Evolutionary conservation across 1,139 yeast genomes (phyloP).

Genomic region (Pneumocystis carinii): DNA sequence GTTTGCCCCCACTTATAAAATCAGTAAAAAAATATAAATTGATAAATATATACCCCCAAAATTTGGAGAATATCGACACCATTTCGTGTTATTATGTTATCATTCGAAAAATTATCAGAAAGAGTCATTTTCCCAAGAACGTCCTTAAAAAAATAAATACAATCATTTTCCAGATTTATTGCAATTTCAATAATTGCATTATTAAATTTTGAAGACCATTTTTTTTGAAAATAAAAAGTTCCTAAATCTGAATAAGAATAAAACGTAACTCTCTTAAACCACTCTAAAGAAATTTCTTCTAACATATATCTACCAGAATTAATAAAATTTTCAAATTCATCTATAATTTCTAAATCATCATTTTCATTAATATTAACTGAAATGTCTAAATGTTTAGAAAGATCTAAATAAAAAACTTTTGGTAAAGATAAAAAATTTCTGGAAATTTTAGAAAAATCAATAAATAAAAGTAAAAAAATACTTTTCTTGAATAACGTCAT

Average conservation of each 20-base stretch:
- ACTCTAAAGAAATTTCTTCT: neutral
- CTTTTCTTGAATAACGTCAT: neutral
- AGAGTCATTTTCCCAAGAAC: neutral
- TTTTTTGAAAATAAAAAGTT: neutral
- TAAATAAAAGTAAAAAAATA: neutral
- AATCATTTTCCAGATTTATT: neutral
- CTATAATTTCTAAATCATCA: neutral
- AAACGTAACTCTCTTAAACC: neutral
- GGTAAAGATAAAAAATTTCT: neutral
- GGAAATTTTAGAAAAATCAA: neutral
- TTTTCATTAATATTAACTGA: neutral
- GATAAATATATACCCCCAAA: neutral
- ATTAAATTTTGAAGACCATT: neutral
- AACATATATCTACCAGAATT: neutral
- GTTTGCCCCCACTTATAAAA: neutral
- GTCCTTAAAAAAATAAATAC: neutral
- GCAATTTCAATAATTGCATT: neutral
- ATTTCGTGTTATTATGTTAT: neutral
- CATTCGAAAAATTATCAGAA: neutral
- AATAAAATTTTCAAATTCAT: neutral
- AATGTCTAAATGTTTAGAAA: conserved; percentile 1
- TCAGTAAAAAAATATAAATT: neutral
- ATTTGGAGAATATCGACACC: neutral
- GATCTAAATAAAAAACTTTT: neutral
- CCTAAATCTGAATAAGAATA: neutral